Evolutionary conservation across 257 asterid species (phyloP), one percentile per base, ranked within the genome.

Genomic region (Buddleja alternifolia): DNA sequence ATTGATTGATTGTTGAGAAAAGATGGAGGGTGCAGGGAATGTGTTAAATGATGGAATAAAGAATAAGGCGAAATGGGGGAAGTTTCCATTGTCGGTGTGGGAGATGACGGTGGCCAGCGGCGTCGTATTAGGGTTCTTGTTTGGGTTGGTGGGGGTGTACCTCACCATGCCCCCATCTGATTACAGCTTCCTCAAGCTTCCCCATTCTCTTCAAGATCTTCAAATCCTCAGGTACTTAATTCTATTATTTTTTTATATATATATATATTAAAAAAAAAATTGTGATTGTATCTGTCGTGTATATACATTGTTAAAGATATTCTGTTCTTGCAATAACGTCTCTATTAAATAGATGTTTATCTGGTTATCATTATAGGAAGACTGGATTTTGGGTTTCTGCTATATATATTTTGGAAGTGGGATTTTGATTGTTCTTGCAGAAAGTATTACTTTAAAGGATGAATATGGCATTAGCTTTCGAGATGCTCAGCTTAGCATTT

Each of bases 121-220:
- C 78, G 96, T 93, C 75, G 88, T 93, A 7, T 73, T 86, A 81
- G 93, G 91, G 20, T 90, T 90, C 66, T 70, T 71, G 48, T 25
- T 83, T 15, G 96, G 96, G 21, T 84, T 90, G 76, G 41, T 68
- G 7, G 88, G 82, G 66, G 80, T 93, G 17, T 93, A 93, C 67
- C 70, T 93, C 16, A 90, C 98, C 53, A 77, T 93, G 97, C 98
- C 98, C 23, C 84, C 84, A 15, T 86, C 98, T 15, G 98, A 93
- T 85, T 93, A 90, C 73, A 90, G 86, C 85, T 90, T 93, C 82
- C 95, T 93, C 66, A 90, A 85, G 88, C 93, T 93, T 60, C 98
- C 98, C 3, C 90, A 92, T 60, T 77, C 94, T 61, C 88, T 93
- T 24, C 73, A 90, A 77, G 98, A 93, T 81, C 85, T 92, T 60